Conservation (phyloP, 306 rosid genomes). For the Fagus crenata region DNA sequence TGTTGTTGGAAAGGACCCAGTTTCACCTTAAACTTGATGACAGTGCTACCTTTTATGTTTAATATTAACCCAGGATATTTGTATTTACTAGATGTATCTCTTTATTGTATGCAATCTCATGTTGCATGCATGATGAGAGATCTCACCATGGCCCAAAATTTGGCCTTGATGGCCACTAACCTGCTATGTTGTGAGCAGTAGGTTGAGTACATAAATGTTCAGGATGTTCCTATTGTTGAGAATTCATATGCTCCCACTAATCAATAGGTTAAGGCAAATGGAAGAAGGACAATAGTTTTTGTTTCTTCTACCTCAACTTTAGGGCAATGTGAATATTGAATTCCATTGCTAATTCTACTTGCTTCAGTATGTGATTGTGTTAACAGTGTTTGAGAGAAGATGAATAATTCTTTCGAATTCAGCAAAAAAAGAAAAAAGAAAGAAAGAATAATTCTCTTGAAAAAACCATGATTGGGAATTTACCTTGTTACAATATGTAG, state of each 20-base stretch:
- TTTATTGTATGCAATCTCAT: background rate
- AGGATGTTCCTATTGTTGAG: background rate
- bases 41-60: background rate
- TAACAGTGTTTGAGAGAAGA: background rate
- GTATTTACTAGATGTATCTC: background rate
- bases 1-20: background rate
- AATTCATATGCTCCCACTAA: background rate
- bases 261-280: background rate
- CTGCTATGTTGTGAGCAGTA: background rate
- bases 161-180: background rate
- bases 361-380: background rate
- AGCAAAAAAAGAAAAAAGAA: no score
- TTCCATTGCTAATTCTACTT: background rate
- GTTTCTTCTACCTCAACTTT: background rate
- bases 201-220: background rate
- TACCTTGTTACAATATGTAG: background rate
- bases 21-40: background rate
- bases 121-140: background rate
- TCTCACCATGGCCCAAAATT: background rate
- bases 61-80: background rate
- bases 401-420: background rate
- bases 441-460: background rate
- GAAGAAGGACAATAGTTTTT: background rate
- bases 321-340: background rate
- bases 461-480: background rate